Base-by-base conservation (phyloP, 2,329 filamentous ascomycete species). In the Cryphonectria naterciae region DNA sequence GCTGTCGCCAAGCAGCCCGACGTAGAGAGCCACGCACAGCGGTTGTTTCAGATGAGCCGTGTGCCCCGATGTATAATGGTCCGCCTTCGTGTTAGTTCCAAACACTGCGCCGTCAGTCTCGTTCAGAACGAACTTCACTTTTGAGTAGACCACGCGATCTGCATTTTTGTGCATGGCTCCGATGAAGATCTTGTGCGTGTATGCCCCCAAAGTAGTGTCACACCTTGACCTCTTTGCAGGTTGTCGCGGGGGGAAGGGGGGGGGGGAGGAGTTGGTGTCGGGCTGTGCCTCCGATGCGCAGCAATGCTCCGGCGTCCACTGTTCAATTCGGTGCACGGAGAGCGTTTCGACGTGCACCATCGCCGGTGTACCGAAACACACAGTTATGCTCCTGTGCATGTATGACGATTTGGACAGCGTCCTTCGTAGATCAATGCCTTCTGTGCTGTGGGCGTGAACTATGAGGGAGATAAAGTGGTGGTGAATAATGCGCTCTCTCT, bases 41-140 rank as follows among this genome's bases (percentile, higher is more conserved):
- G 67, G 63, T 63, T 64, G 70, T 71, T 71, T 71, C 70, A 71
- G 25, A 54, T 25, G 28, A 13, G 49, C 32, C 46, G 58, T 62
- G 58, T 60, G 46, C 49, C 69, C 43, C 66, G 37, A 25, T 11
- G 37, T 68, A 54, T 68, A 54, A 32, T 56, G 39, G 41, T 56
- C 54, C 64, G 63, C 56, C 46, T 10, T 58, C 46, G 37, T 62
- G 62, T 63, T 43, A 66, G 43, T 28, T 52, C 39, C 66, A n/a
- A 52, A 46, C 41, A 39, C 19, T 25, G 35, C 32, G 58, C 39
- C 41, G 28, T 49, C 25, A 32, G n/a, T 25, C 62, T 49, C 62
- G 4, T 43, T 22, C 62, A 28, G 62, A 41, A 52, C n/a, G 11
- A 52, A 49, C 11, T 25, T 13, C 13, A 46, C 35, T 64, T 37